Evolutionary conservation across 176 grass and related monocot genomes (phyloP), one percentile per base, ranked within the genome.

Genomic region (Hsuehochloa calcarea): DNA sequence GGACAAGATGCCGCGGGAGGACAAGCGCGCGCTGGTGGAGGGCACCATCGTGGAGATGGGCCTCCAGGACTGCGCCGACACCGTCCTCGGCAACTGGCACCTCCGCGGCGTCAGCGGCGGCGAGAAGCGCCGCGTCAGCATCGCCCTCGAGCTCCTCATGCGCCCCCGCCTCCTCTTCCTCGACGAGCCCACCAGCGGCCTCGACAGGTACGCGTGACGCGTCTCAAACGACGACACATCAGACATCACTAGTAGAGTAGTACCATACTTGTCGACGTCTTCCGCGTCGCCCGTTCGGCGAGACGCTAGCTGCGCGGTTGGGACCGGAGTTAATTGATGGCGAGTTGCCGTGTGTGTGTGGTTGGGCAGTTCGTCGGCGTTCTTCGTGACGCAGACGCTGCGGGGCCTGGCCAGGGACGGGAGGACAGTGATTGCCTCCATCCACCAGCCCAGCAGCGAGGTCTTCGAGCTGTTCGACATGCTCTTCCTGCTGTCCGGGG

Each of bases 401-500:
- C 65, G 93, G 68, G 90, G 91, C 43, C 83, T 99, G 74, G 92
- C 97, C 2, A 94, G 93, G 86, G 97, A 96, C 55, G 97, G 97
- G 49, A 94, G 97, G 90, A 99, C 97, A 16, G 91, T 96, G 70
- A 89, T 99, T 60, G 93, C 93, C 10, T 99, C 97, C 25, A 88
- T 99, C 80, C 97, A 99, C 87, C 97, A 99, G 86, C 97, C 97
- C 45, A 99, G 93, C 89, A 99, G 97, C 22, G 97, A 99, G 84
- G 97, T 99, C 23, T 99, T 99, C 38, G 97, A 96, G 88, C 89
- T 99, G 37, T 99, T 99, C 65, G 97, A 99, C 93, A 89, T 85
- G 80, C 85, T 99, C 58, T 99, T 94, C 80, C 90, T 99, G 82
- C 91, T 99, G 6, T 96, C 97, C 20, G 90, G 97, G n/a, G 97